phyloP scores from a whole-genome alignment of 2,329 filamentous ascomycete species.

The Blastomyces gilchristii region DNA sequence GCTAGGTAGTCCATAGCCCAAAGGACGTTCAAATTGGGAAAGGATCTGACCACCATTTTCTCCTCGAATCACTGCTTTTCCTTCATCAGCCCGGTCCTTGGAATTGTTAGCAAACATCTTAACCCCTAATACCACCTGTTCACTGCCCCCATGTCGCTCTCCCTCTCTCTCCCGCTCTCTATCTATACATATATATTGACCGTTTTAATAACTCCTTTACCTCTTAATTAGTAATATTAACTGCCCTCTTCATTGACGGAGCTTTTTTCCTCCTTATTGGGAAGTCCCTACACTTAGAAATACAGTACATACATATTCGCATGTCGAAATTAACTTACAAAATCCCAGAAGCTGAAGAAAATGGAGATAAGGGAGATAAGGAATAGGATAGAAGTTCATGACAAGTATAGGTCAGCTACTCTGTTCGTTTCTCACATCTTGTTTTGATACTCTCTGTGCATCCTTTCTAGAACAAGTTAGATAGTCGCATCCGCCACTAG shows the following conservation, averaged over 20 bases:
- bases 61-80: neutral
- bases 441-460: neutral
- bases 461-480: neutral
- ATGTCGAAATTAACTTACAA: neutral
- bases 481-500: neutral
- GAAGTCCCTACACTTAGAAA: neutral
- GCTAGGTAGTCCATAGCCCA: neutral
- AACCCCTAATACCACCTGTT: neutral
- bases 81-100: neutral
- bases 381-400: neutral
- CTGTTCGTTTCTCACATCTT: neutral
- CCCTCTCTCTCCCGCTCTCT: neutral
- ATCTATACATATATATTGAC: neutral
- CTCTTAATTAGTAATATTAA: neutral
- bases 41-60: neutral
- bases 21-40: neutral
- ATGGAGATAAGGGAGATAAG: neutral
- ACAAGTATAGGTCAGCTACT: neutral
- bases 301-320: neutral
- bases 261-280: neutral
- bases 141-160: neutral
- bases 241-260: neutral
- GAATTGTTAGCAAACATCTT: neutral
- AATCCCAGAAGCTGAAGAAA: neutral
- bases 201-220: neutral